Base-by-base conservation (phyloP, 2,329 filamentous ascomycete genomes). In the Penicillium concentricum region DNA sequence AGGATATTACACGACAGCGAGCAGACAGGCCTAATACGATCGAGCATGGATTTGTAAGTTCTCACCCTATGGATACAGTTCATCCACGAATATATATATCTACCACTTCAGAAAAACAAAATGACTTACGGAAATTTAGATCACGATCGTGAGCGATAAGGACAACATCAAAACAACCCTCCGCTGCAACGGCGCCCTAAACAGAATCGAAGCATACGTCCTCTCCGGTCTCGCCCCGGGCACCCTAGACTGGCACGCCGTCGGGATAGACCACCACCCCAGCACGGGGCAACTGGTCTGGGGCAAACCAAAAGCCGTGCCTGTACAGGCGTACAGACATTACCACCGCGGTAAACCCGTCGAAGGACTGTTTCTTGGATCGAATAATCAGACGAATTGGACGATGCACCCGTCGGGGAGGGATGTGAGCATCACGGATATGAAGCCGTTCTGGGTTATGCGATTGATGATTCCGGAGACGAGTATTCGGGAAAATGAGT, bases 131-230 rank as follows among this genome's bases (percentile, higher is more conserved):
- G 2, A 5, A 3, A 37, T 22, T 10, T 30, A 62, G 60, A 51
- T 62, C 34, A 57, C 51, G 3, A 59, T 59, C 20, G 35, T 38
- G 10, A 52, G 53, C 51, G 41, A 37, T 15, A 20, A 34, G 5
- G 18, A 57, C 3, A 46, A 42, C 18, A 5, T 34, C 12, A 55
- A 55, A 26, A 59, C 56, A 9, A 22, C 51, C 16, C 42, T 62
- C 15, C 60, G 60, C 51, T 62, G 60, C 58, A 62, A 62, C 42
- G 60, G 56, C 26, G 42, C 50, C 26, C 41, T 59, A 10, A 51
- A 56, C 10, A 54, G 26, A 13, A 55, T 61, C n/a, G 58, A 62
- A 54, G 60, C 58, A 4, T 34, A 47, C 16, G 56, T 62, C 2
- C 59, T 57, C 8, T 61, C 51, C 1, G 59, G 59, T 10, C 45